A percentile compares a stretch with the other conserved stretches of the same genome.
Evolutionary conservation across 164 flowering plant species (phyloP).

Genomic region (Cinnamomum micranthum): DNA sequence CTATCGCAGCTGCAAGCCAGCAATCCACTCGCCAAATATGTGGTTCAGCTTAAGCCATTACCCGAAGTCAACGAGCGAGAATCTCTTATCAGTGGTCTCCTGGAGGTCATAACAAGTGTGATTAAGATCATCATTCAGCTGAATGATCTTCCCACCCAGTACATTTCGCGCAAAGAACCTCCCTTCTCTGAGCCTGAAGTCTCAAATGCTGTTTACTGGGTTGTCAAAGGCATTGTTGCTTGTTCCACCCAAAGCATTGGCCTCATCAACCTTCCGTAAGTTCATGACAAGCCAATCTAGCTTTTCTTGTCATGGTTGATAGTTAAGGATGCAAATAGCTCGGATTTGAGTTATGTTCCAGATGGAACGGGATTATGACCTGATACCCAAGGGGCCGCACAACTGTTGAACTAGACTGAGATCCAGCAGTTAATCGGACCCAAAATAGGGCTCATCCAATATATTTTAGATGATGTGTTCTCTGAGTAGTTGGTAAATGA

Average conservation of each 20-base stretch:
- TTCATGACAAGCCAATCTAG: not conserved
- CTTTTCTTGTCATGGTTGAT: not conserved
- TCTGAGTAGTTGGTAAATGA: not conserved
- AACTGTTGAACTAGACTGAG: no score
- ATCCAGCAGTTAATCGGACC: no score
- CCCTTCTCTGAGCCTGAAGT: constrained; percentile 30
- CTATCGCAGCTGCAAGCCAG: constrained; percentile 27
- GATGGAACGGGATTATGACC: not conserved
- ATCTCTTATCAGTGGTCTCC: constrained; percentile 29
- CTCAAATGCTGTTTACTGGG: constrained; percentile 55
- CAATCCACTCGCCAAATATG: constrained; percentile 39
- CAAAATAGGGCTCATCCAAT: no score
- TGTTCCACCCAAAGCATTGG: constrained; percentile 37
- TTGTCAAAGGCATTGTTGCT: constrained; percentile 37
- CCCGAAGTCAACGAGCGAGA: constrained; percentile 44
- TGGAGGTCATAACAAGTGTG: constrained; percentile 31
- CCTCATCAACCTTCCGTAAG: constrained; percentile 27
- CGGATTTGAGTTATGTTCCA: not conserved
- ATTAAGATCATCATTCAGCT: constrained; percentile 43
- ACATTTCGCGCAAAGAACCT: constrained; percentile 32
- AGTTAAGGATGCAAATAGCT: not conserved
- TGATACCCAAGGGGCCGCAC: no score
- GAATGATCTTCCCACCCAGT: constrained; percentile 34
- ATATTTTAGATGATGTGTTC: not conserved
- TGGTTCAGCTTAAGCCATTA: constrained; percentile 38